Conservation (phyloP, 1,284 basidiomycete species). For the Afroboletus lepidellus region DNA sequence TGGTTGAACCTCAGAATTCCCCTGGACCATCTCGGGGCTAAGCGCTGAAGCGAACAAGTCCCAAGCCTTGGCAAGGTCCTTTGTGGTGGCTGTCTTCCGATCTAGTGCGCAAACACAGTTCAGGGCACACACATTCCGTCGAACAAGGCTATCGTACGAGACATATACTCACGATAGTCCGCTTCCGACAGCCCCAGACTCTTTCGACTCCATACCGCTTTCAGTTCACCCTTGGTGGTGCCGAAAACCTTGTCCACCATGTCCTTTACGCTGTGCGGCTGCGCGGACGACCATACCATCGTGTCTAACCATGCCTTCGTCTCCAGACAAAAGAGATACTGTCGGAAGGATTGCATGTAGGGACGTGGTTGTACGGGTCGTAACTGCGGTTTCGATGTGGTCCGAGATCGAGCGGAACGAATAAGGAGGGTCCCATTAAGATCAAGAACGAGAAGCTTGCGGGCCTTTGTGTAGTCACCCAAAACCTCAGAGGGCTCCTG, state of each 20-base stretch:
- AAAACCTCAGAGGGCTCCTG: conserved; percentile 35
- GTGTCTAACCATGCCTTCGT: conserved; percentile 68
- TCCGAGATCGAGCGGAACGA: conserved; percentile 41
- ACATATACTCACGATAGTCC: conserved; percentile 57
- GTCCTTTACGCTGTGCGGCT: conserved; percentile 72
- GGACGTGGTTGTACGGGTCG: conserved; percentile 53
- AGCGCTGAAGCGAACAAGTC: conserved; percentile 16
- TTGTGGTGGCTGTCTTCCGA: conserved; percentile 68
- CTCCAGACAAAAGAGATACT: conserved; percentile 59
- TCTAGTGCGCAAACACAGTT: conserved; percentile 35
- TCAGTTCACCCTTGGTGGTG: conserved; percentile 41
- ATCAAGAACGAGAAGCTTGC: conserved; percentile 79
- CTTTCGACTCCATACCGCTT: conserved; percentile 77
- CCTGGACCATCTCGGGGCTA: not conserved
- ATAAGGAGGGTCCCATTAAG: conserved; percentile 82
- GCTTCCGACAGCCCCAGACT: conserved; percentile 60
- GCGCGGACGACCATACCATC: conserved; percentile 87
- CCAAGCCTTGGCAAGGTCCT: conserved; percentile 80
- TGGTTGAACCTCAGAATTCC: not conserved
- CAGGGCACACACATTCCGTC: conserved; percentile 2
- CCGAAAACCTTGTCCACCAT: conserved; percentile 66
- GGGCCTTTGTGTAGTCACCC: conserved; percentile 35
- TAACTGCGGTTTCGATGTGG: conserved; percentile 33
- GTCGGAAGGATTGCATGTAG: conserved; percentile 63
- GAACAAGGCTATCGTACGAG: not conserved